phyloP scores from a whole-genome alignment of 768 basidiomycete genomes.

The Tricholoma matsutake region DNA sequence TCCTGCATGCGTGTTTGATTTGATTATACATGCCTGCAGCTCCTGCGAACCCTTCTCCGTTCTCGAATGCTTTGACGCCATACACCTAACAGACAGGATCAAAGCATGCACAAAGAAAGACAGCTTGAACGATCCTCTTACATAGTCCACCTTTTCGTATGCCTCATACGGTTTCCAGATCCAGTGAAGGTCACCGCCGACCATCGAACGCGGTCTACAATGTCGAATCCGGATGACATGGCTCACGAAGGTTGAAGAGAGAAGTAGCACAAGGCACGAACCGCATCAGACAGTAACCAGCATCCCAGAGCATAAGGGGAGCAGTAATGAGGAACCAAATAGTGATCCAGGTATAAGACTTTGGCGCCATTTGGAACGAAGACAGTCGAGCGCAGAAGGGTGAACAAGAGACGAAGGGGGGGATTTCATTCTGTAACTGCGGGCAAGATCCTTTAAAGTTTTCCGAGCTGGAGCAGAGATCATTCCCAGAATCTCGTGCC shows the following conservation, averaged over 20 bases:
- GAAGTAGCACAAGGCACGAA: constrained; percentile 40
- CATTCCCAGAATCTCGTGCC: constrained; percentile 21
- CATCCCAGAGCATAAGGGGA: constrained; percentile 72
- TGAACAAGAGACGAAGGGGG: constrained; percentile 9
- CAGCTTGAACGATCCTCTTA: constrained; percentile 13
- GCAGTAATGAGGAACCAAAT: constrained; percentile 57
- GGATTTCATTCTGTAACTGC: constrained; percentile 5
- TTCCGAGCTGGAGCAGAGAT: constrained; percentile 23
- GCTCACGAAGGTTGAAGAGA: constrained; percentile 14
- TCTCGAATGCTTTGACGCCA: constrained; percentile 59
- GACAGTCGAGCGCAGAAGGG: neutral
- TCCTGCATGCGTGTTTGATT: neutral
- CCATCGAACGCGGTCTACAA: constrained; percentile 40
- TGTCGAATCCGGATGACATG: constrained; percentile 4
- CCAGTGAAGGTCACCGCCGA: constrained; percentile 80
- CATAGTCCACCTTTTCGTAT: constrained; percentile 53
- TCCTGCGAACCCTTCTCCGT: constrained; percentile 68
- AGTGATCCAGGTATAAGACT: constrained; percentile 44
- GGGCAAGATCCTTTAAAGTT: constrained; percentile 16
- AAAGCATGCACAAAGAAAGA: constrained; percentile 4
- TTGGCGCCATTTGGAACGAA: constrained; percentile 24
- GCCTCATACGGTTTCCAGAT: constrained; percentile 74
- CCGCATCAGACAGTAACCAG: constrained; percentile 45
- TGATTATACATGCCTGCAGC: constrained; percentile 58
- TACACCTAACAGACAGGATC: constrained; percentile 48